These are phyloP conservation scores for Aspergillus texensis DNA, from an alignment of 2,329 filamentous ascomycete species.

Conservation along the genomic window DNA sequence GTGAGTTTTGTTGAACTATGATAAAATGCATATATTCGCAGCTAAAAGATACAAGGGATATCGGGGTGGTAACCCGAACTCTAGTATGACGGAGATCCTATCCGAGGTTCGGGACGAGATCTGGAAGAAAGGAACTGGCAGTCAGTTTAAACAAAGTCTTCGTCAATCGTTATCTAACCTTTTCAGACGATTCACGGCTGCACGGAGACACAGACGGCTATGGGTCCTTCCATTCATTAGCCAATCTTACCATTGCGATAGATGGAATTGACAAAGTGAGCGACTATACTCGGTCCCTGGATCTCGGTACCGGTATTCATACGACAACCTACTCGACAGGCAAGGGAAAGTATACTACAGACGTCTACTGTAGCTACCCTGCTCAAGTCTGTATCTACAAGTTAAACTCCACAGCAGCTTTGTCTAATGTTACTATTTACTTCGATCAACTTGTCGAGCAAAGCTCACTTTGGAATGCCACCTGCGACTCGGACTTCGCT, in stretches of 20 bases:
- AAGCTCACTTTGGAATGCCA: slow-evolving; percentile 14
- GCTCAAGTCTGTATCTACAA: slow-evolving; percentile 46
- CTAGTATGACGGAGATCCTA: neutral
- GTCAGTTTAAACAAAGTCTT: neutral
- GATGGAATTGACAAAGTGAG: neutral
- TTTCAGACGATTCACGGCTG: neutral
- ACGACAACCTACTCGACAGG: neutral
- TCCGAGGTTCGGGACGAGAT: neutral
- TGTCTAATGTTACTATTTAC: slow-evolving; percentile 47
- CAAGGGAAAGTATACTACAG: neutral
- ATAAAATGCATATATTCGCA: neutral
- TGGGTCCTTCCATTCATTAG: neutral
- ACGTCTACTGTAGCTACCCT: slow-evolving; percentile 34
- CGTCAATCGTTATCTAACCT: neutral
- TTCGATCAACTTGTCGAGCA: slow-evolving; percentile 42
- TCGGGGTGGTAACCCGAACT: neutral
- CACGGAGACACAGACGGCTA: neutral
- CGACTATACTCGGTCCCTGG: neutral
- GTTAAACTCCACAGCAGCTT: slow-evolving; percentile 27
- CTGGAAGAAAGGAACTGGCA: neutral
- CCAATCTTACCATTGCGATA: neutral
- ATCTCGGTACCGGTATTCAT: neutral
- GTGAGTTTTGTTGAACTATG: neutral
- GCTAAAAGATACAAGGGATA: neutral
- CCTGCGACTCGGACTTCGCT: neutral